Evolutionary conservation across 2,329 filamentous ascomycete species (phyloP).

Genomic region (Phaeoacremonium minimum): DNA sequence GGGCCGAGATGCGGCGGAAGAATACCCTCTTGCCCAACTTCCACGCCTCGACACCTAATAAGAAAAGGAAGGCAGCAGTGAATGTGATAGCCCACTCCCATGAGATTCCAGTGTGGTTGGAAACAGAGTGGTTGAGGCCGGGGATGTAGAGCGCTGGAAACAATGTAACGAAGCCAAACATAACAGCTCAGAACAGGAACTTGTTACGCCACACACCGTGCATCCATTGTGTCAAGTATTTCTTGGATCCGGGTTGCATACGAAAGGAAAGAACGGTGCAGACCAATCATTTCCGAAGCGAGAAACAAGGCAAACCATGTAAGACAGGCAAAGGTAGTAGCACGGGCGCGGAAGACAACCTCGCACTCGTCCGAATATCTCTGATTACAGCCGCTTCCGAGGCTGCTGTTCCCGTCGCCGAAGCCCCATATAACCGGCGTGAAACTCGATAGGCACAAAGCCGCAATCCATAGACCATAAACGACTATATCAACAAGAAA

Average conservation of each 20-base stretch:
- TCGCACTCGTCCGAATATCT: slow-evolving; percentile 43
- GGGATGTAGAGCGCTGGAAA: slow-evolving; percentile 41
- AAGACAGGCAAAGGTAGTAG: slow-evolving; percentile 61
- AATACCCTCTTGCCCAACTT: slow-evolving; percentile 40
- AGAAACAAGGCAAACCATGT: slow-evolving; percentile 65
- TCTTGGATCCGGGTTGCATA: slow-evolving; percentile 53
- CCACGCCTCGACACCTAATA: slow-evolving; percentile 43
- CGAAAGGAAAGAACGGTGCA: slow-evolving; percentile 62
- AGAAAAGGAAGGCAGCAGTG: slow-evolving; percentile 38
- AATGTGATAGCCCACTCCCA: slow-evolving; percentile 51
- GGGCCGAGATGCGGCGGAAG: slow-evolving; percentile 21
- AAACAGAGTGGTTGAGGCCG: slow-evolving; percentile 42
- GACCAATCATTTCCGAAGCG: slow-evolving; percentile 65
- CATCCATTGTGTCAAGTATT: slow-evolving; percentile 54
- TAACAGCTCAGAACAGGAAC: slow-evolving; percentile 54
- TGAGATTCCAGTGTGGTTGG: slow-evolving; percentile 43
- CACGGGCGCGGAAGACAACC: slow-evolving; percentile 58
- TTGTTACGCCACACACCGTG: slow-evolving; percentile 58
- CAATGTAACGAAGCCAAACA: slow-evolving; percentile 23
- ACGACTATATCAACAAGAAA: slow-evolving; percentile 56
- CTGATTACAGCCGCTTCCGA: slow-evolving; percentile 52
- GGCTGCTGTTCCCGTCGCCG: slow-evolving; percentile 38
- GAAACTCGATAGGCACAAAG: slow-evolving; percentile 5
- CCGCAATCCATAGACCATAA: slow-evolving; percentile 36
- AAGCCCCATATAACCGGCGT: slow-evolving; percentile 25